Evolutionary conservation across 192 early-diverging fungal genomes (phyloP).

Genomic region (Chytriomyces hyalinus): DNA sequence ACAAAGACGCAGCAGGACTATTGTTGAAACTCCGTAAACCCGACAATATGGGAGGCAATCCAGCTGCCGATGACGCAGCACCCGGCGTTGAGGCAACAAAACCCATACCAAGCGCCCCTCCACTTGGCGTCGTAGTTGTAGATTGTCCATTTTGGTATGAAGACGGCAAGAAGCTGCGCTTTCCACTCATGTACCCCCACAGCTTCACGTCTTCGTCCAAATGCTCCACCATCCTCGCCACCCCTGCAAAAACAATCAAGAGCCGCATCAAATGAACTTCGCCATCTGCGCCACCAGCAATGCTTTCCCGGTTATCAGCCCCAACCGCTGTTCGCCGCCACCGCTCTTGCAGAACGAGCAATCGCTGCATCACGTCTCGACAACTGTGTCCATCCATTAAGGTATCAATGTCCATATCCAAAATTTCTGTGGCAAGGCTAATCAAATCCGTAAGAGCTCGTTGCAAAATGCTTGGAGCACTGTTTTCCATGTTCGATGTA

Average conservation of each 20-base stretch:
- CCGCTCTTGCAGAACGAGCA: conserved; percentile 63
- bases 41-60: background rate
- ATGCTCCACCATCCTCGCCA: conserved; percentile 79
- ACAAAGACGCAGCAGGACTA: conserved; percentile 25
- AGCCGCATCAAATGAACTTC: conserved; percentile 62
- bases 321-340: conserved; percentile 73
- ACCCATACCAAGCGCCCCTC: background rate
- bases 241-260: conserved; percentile 72
- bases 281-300: background rate
- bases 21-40: background rate
- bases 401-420: conserved; percentile 67
- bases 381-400: conserved; percentile 67
- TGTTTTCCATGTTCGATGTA: background rate
- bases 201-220: conserved; percentile 76
- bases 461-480: conserved; percentile 59
- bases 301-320: conserved; percentile 42
- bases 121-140: background rate
- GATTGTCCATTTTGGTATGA: background rate
- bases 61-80: background rate
- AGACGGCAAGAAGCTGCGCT: background rate
- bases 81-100: background rate
- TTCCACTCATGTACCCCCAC: conserved; percentile 58
- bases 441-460: conserved; percentile 71
- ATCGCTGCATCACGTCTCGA: conserved; percentile 60
- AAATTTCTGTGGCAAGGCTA: conserved; percentile 69